Base-by-base conservation (phyloP, 2,329 filamentous ascomycete species). In the Niveomyces coronatus region DNA sequence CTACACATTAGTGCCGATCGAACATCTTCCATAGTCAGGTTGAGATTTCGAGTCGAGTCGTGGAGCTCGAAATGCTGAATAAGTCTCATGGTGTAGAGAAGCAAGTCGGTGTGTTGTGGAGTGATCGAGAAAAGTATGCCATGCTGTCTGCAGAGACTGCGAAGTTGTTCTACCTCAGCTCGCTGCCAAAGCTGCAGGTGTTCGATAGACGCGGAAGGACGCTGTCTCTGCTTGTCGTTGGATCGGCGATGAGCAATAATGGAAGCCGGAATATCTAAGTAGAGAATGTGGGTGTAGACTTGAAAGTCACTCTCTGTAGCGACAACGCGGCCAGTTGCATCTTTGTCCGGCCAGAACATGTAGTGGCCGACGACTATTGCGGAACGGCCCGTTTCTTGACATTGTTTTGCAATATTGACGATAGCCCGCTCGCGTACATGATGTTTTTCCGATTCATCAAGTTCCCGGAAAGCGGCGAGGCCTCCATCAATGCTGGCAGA, bases 211-310 rank as follows among this genome's bases (percentile, higher is more conserved):
- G 46, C 19, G 3, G 14, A 2, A 3, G 54, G 45, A 1, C 70
- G 67, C 6, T 9, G 27, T 42, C 60, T 61, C 11, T 40, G 20
- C 1, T 15, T 47, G 44, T 78, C 70, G 0, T 52, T 35, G 0
- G 20, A 24, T n/a, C 61, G 56, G 14, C 57, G 63, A 29, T 62
- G 36, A 1, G 43, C 42, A 13, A 78, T 51, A 1, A 51, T 17
- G 2, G 61, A 46, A 1, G 59, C 44, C 2, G 58, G 46, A 1
- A 63, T 47, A 30, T 71, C 53, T 19, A 80, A 47, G 46, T 80
- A 79, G 10, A 81, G 30, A 11, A 82, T 71, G 45, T 80, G 73
- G 0, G 71, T 75, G 49, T 64, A 80, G 0, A 52, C 60, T 0
- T 57, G 30, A 4, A 65, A 34, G 40, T 80, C 74, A 7, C 47